These are phyloP conservation scores for Choanephora cucurbitarum DNA, from an alignment of 371 early-diverging fungal species.

Conservation along the genomic window DNA sequence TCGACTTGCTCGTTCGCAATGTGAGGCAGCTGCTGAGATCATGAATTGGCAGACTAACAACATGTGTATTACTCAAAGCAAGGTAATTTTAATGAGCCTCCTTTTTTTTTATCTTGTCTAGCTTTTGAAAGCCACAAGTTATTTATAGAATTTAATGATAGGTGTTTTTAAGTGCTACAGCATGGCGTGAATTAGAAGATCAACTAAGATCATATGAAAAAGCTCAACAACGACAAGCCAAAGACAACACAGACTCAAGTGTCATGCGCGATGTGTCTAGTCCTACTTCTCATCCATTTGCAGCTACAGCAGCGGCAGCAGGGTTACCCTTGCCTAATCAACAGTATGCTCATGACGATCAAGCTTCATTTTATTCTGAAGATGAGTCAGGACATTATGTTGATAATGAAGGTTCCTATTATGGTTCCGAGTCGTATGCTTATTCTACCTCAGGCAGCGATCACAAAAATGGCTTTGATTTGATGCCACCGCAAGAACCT, in stretches of 20 bases:
- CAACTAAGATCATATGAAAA: constrained; percentile 54
- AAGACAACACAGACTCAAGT: constrained; percentile 10
- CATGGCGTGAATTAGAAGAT: constrained; percentile 76
- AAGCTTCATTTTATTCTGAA: constrained; percentile 70
- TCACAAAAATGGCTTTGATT: constrained; percentile 11
- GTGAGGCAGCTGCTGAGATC: constrained; percentile 58
- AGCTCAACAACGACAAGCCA: constrained; percentile 44
- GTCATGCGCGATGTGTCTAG: background rate
- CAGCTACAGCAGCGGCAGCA: constrained; percentile 34
- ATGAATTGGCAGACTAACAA: constrained; percentile 70
- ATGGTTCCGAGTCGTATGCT: constrained; percentile 32
- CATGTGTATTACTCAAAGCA: constrained; percentile 68
- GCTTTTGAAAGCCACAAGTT: background rate
- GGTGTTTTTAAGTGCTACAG: constrained; percentile 72
- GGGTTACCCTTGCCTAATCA: constrained; percentile 38
- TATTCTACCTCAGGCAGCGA: constrained; percentile 10
- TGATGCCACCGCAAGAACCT: constrained; percentile 21
- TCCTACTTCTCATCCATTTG: constrained; percentile 21
- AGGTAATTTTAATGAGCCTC: constrained; percentile 29
- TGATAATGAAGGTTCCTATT: constrained; percentile 26
- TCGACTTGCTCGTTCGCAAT: constrained; percentile 48
- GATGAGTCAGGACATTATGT: constrained; percentile 50
- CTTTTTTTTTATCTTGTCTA: no score
- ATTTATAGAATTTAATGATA: constrained; percentile 23
- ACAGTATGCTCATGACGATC: constrained; percentile 50